phyloP scores from a whole-genome alignment of 305 asterid genomes.

The Fraxinus latifolia region DNA sequence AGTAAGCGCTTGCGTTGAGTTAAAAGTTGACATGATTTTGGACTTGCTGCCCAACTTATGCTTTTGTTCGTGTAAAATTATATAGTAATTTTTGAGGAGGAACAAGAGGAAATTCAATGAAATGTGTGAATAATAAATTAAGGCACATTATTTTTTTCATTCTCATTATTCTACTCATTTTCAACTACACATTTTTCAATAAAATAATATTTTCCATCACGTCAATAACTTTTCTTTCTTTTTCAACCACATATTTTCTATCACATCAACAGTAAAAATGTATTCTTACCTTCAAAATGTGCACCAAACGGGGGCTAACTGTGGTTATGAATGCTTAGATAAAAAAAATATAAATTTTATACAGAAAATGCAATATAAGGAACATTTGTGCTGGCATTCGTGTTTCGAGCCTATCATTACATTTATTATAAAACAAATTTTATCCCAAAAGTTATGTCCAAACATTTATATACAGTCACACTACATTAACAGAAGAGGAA shows the following conservation, averaged over 20 bases:
- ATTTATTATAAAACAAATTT: neutral
- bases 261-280: neutral
- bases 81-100: too few species aligned
- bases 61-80: too few species aligned
- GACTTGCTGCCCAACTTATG: neutral
- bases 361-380: neutral
- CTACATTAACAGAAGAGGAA: neutral
- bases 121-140: neutral
- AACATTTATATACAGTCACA: neutral
- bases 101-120: neutral
- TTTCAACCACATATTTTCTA: too few species aligned
- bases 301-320: too few species aligned
- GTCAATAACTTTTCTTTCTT: too few species aligned
- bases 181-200: too few species aligned
- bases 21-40: neutral
- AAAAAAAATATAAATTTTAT: too few species aligned
- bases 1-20: neutral
- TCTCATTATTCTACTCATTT: too few species aligned
- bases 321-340: too few species aligned
- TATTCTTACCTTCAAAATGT: too few species aligned
- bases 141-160: too few species aligned
- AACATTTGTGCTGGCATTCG: conserved; percentile 22
- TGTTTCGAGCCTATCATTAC: conserved; percentile 29
- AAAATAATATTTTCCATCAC: too few species aligned
- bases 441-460: neutral